phyloP scores from a whole-genome alignment of 75 land plant genomes.

The Picea sitchensis region DNA sequence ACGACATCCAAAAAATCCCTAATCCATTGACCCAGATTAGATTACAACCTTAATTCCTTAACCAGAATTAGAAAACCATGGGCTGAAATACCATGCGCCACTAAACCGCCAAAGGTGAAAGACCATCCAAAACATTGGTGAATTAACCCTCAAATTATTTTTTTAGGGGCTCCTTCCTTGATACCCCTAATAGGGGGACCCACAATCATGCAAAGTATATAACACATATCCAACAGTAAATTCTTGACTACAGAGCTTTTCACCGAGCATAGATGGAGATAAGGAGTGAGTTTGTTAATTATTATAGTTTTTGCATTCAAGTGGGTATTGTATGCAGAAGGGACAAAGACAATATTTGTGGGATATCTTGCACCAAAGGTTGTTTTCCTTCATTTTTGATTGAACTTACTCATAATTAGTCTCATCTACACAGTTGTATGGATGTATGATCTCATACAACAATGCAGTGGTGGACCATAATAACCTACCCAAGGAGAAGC shows the following conservation, averaged over 20 bases:
- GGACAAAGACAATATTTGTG: conserved; percentile 61
- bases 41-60: too few relatives aligned
- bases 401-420: conserved; percentile 32
- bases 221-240: conserved; percentile 10
- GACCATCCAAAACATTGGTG: too few relatives aligned
- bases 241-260: neutral
- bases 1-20: too few relatives aligned
- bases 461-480: conserved; percentile 59
- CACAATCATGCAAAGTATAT: too few relatives aligned
- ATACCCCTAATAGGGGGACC: too few relatives aligned
- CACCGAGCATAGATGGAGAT: neutral
- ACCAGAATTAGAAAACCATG: too few relatives aligned
- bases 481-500: conserved; percentile 34
- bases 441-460: conserved; percentile 68
- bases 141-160: too few relatives aligned
- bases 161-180: too few relatives aligned
- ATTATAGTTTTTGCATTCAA: neutral
- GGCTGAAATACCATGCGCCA: too few relatives aligned
- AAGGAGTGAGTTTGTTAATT: neutral
- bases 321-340: conserved; percentile 48
- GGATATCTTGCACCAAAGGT: conserved; percentile 72
- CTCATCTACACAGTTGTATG: conserved; percentile 47
- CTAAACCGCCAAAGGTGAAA: too few relatives aligned
- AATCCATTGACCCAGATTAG: too few relatives aligned
- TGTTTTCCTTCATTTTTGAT: conserved; percentile 58